phyloP scores from a whole-genome alignment of 768 basidiomycete genomes.

The Lepiota venenata region DNA sequence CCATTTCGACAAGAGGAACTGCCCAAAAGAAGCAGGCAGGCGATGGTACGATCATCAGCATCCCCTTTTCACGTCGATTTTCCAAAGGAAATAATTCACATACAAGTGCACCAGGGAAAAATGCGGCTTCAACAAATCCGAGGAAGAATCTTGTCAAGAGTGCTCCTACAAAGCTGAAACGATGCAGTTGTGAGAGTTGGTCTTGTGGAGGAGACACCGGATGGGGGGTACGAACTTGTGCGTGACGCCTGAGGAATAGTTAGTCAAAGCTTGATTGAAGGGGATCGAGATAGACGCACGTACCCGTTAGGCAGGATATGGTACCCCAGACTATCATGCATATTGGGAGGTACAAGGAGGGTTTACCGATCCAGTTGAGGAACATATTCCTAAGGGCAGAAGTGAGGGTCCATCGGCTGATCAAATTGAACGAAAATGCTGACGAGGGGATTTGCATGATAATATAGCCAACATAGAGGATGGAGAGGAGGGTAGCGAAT shows the following conservation, averaged over 20 bases:
- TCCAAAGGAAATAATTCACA: slow-evolving; percentile 10
- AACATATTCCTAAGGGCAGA: slow-evolving; percentile 62
- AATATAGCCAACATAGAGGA: slow-evolving; percentile 72
- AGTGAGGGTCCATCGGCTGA: neutral
- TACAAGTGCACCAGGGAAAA: slow-evolving; percentile 62
- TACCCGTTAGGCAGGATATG: slow-evolving; percentile 53
- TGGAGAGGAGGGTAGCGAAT: slow-evolving; percentile 65
- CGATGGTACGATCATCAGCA: slow-evolving; percentile 1
- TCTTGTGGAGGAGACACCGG: neutral
- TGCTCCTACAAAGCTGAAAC: slow-evolving; percentile 59
- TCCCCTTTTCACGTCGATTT: neutral
- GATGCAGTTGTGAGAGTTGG: slow-evolving; percentile 7
- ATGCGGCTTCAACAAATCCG: slow-evolving; percentile 66
- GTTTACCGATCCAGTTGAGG: slow-evolving; percentile 62
- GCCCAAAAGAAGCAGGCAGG: neutral
- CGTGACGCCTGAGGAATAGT: slow-evolving; percentile 29
- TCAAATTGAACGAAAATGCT: slow-evolving; percentile 20
- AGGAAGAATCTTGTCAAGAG: slow-evolving; percentile 77
- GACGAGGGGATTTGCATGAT: slow-evolving; percentile 80
- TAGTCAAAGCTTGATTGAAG: slow-evolving; percentile 8
- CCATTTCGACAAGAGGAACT: slow-evolving; percentile 72
- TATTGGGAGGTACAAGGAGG: slow-evolving; percentile 62
- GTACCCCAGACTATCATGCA: slow-evolving; percentile 77
- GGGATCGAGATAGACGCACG: neutral
- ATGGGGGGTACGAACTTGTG: slow-evolving; percentile 29